Evolutionary conservation across 306 rosid species (phyloP), one percentile per base, ranked within the genome.

Genomic region (Vigna angularis): DNA sequence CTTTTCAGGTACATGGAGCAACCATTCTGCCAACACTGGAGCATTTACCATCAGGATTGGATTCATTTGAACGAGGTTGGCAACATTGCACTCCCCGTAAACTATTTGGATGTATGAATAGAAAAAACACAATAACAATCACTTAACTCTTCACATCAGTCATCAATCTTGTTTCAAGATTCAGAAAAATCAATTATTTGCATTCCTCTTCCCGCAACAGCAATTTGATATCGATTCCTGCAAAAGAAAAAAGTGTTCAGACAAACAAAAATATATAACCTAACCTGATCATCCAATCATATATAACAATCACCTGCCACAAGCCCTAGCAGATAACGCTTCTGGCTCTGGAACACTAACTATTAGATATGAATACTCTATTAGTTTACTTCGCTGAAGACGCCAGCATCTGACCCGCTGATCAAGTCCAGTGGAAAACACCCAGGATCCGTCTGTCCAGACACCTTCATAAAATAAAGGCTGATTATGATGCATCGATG

Each of bases 391-490:
- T 50, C 74, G 87, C 71, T 63, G 81, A 65, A 93, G 59, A 71
- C 53, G 70, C 99, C 99, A 95, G 85, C 99, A 93, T 74, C 99
- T 86, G 76, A 95, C 82, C 48, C 99, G 91, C 85, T 95, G 99
- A 91, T 95, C 98, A 67, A 95, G 94, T 81, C 99, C 99, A 36
- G 99, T 84, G 1, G 99, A 95, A 74, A 95, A 95, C 67, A 90
- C 93, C 99, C 99, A 95, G 66, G 89, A 82, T 47, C 99, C 94
- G 7, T 93, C 97, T n/a, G 98, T 92, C 98, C 98, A 92, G 65
- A 91, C 94, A 87, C 98, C 98, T 95, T 74, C 81, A 86, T 26
- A 63, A 72, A 88, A 24, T 26, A 82, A 66, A 82, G n/a, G 56
- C 49, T 77, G 75, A 49, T 38, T 59, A 56, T 52, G 53, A 79